These are phyloP conservation scores for Kuraishia molischiana DNA, from an alignment of 805 yeast species.

Conservation along the genomic window DNA sequence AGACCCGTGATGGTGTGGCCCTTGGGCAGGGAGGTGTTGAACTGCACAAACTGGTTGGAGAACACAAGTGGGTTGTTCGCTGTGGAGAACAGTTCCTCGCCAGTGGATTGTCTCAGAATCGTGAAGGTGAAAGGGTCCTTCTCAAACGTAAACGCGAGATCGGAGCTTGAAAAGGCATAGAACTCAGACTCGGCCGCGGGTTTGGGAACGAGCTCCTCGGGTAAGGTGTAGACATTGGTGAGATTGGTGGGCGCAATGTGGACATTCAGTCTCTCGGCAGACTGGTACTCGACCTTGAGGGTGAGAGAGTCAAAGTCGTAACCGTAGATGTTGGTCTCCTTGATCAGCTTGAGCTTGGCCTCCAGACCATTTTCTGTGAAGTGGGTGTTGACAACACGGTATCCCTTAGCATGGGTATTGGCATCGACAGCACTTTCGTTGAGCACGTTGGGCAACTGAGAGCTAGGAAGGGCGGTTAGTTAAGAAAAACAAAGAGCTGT, in stretches of 20 bases:
- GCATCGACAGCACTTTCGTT: slow-evolving; percentile 15
- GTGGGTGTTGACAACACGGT: slow-evolving; percentile 9
- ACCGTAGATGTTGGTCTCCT: slow-evolving; percentile 15
- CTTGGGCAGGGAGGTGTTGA: slow-evolving; percentile 19
- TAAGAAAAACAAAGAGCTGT: too few relatives aligned
- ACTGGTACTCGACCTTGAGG: slow-evolving; percentile 14
- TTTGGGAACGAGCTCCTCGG: slow-evolving; percentile 10
- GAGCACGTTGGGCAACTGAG: slow-evolving; percentile 12
- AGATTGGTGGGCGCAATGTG: slow-evolving; percentile 13
- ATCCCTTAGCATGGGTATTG: slow-evolving; percentile 14
- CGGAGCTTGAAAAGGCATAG: neutral
- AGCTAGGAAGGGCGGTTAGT: neutral
- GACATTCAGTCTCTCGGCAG: slow-evolving; percentile 11
- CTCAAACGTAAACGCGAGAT: slow-evolving; percentile 1
- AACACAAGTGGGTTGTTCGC: slow-evolving; percentile 19
- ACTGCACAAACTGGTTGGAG: slow-evolving; percentile 22
- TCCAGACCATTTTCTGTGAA: slow-evolving; percentile 7
- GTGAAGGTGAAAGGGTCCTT: slow-evolving; percentile 9
- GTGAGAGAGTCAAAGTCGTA: slow-evolving; percentile 14
- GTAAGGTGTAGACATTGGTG: slow-evolving; percentile 14
- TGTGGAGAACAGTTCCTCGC: slow-evolving; percentile 19
- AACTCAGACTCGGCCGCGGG: slow-evolving; percentile 6
- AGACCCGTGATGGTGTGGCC: slow-evolving; percentile 19
- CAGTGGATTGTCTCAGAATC: slow-evolving; percentile 12
- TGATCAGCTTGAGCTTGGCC: slow-evolving; percentile 10